phyloP scores from a whole-genome alignment of 805 yeast genomes.

The Scheffersomyces lignosus region DNA sequence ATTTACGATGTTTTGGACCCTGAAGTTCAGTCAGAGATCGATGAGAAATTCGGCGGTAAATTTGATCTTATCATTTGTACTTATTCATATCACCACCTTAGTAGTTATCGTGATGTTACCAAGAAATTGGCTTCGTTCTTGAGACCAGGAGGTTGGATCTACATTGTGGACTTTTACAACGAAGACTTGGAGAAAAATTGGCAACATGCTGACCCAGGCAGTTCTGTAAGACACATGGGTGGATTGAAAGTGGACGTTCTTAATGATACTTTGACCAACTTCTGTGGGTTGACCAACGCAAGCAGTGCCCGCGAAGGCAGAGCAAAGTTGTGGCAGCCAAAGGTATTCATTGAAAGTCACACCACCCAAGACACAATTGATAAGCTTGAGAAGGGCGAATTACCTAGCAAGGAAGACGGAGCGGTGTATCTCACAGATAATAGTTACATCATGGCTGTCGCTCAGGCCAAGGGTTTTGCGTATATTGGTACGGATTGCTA shows the following conservation, averaged over 20 bases:
- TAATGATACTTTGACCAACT: constrained; percentile 18
- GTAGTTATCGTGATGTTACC: constrained; percentile 29
- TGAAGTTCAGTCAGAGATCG: constrained; percentile 7
- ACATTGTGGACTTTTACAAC: constrained; percentile 41
- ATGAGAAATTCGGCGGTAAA: constrained; percentile 13
- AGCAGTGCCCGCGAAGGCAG: constrained; percentile 19
- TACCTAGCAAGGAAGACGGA: constrained; percentile 9
- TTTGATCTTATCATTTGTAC: constrained; percentile 39
- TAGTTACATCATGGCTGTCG: constrained; percentile 31
- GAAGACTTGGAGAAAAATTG: constrained; percentile 15
- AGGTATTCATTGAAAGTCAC: constrained; percentile 26
- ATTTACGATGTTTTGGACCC: constrained; percentile 26
- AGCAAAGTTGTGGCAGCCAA: constrained; percentile 22
- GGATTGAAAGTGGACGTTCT: constrained; percentile 27
- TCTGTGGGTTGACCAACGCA: constrained; percentile 22
- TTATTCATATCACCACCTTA: constrained; percentile 40
- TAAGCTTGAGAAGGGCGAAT: constrained; percentile 13
- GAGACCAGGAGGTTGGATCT: constrained; percentile 32
- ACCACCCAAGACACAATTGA: constrained; percentile 12
- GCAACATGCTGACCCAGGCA: background rate
- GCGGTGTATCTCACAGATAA: constrained; percentile 23
- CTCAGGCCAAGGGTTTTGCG: too few relatives aligned
- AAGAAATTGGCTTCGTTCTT: constrained; percentile 31
- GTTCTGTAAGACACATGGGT: constrained; percentile 28
- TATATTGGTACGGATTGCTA: too few relatives aligned